These are phyloP conservation scores for Sorghum bicolor DNA, from an alignment of 176 grass and related monocot species.

Conservation along the genomic window Sorghum_bicolor_NCBIv3 NC_012873.2:919001-919500, in stretches of 20 bases:
- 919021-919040: neutral
- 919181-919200: neutral
- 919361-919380: neutral
- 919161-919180: neutral
- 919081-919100: neutral
- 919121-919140: neutral
- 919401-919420: neutral
- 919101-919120: neutral
- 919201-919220: too few relatives aligned
- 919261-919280: neutral
- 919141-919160: neutral
- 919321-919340: neutral
- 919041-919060: neutral
- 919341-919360: constrained; percentile 32
- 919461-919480: fast-evolving
- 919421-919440: constrained; percentile 8
- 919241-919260: neutral
- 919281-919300: neutral
- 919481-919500: neutral
- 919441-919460: neutral
- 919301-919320: neutral
- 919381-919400: neutral
- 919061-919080: neutral
- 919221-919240: neutral
- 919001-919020: neutral